Evolutionary conservation across 164 flowering plant species (phyloP).

Genomic region (Litsea cubeba): DNA sequence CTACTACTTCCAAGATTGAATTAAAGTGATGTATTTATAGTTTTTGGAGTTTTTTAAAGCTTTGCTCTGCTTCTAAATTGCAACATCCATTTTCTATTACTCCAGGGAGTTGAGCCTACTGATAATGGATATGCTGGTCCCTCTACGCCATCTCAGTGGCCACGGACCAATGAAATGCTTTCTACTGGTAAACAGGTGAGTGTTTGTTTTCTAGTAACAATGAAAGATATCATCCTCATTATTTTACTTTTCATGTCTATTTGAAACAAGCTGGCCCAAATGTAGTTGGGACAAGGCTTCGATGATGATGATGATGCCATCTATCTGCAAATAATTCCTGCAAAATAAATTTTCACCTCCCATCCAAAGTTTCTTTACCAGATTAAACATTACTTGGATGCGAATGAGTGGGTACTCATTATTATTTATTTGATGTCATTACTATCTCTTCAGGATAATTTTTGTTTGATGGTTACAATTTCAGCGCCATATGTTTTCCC

Average conservation of each 20-base stretch:
- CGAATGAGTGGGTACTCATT: neutral
- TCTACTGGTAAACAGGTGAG: conserved; percentile 45
- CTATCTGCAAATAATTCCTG: too few relatives aligned
- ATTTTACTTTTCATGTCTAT: neutral
- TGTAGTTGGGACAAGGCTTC: too few relatives aligned
- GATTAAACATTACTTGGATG: neutral
- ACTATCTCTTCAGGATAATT: too few relatives aligned
- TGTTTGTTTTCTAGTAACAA: neutral
- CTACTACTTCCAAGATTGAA: neutral
- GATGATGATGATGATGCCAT: too few relatives aligned
- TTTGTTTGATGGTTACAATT: neutral
- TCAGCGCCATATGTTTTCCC: neutral
- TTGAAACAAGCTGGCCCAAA: neutral
- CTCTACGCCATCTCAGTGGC: conserved; percentile 35
- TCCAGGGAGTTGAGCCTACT: conserved; percentile 30
- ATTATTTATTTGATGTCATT: too few relatives aligned
- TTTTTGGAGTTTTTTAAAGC: neutral
- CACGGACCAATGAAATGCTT: conserved; percentile 26
- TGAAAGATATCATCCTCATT: neutral
- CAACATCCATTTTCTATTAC: neutral
- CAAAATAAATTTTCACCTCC: neutral
- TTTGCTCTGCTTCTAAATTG: neutral
- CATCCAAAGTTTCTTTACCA: neutral
- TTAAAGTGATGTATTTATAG: neutral
- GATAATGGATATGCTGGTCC: conserved; percentile 32